Conservation (phyloP, 768 basidiomycete species). For the Mycena crocata region DNA sequence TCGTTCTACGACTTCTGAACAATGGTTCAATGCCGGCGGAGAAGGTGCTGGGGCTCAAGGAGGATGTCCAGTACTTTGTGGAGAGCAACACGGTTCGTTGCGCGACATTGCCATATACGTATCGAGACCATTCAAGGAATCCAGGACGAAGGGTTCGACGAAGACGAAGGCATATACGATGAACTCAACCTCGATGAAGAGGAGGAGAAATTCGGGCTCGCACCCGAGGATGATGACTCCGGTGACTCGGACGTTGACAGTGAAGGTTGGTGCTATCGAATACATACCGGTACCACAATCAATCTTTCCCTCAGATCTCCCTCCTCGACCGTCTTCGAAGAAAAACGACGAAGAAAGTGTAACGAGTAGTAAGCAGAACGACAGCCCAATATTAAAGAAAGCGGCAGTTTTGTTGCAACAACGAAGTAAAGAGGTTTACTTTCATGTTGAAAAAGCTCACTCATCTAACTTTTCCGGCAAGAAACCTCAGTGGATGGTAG, state of each 20-base stretch:
- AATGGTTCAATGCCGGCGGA: slow-evolving; percentile 91
- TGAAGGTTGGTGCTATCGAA: slow-evolving; percentile 64
- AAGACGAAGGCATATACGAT: slow-evolving; percentile 97
- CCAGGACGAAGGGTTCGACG: slow-evolving; percentile 97
- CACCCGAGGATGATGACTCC: slow-evolving; percentile 80
- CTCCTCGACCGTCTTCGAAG: slow-evolving; percentile 74
- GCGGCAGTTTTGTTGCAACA: slow-evolving; percentile 69
- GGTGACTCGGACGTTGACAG: slow-evolving; percentile 82
- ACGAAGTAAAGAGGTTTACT: slow-evolving; percentile 68
- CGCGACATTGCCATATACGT: slow-evolving; percentile 15
- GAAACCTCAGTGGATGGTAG: slow-evolving; percentile 80
- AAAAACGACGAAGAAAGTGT: slow-evolving; percentile 86
- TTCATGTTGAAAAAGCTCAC: slow-evolving; percentile 14
- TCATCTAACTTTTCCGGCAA: slow-evolving; percentile 44
- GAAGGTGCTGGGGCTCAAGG: slow-evolving; percentile 84
- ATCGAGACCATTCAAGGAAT: slow-evolving; percentile 34
- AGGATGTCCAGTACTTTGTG: slow-evolving; percentile 96
- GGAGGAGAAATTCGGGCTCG: slow-evolving; percentile 91
- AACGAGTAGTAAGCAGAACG: slow-evolving; percentile 78
- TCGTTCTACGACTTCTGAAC: slow-evolving; percentile 92
- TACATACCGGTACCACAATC: background rate
- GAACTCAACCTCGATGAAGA: slow-evolving; percentile 97
- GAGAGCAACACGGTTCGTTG: slow-evolving; percentile 91
- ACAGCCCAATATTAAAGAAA: slow-evolving; percentile 87
- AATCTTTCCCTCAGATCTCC: slow-evolving; percentile 58